Conservation (phyloP, 345 rosid genomes). For the Stellera chamaejasme region DNA sequence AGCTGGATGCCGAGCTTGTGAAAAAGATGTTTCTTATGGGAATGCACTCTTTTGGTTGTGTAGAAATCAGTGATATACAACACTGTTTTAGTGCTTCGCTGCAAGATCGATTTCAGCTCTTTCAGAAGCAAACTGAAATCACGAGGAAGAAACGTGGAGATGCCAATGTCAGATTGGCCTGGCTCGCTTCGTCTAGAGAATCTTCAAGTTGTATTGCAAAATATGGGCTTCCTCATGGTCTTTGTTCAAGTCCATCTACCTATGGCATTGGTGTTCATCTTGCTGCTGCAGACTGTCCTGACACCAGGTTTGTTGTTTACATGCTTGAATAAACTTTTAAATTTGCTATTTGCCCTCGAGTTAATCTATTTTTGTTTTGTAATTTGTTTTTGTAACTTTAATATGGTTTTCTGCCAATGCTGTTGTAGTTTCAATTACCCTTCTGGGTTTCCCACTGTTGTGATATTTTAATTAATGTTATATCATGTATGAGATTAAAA, state of each 20-base stretch:
- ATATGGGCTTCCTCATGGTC: constrained; percentile 66
- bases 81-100: constrained; percentile 34
- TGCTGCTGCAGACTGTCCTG: constrained; percentile 40
- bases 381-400: too few species aligned
- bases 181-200: constrained; percentile 73
- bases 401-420: too few species aligned
- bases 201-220: constrained; percentile 29
- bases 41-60: constrained; percentile 33
- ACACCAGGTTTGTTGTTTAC: constrained; percentile 46
- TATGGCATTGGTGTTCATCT: constrained; percentile 83
- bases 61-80: constrained; percentile 34
- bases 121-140: constrained; percentile 70
- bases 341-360: neutral
- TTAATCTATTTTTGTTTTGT: too few species aligned
- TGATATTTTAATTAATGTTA: too few species aligned
- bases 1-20: constrained; percentile 35
- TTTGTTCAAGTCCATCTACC: constrained; percentile 36
- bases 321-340: neutral
- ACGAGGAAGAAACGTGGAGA: constrained; percentile 59
- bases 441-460: too few species aligned
- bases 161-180: constrained; percentile 72
- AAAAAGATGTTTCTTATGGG: constrained; percentile 45
- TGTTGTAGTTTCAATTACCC: too few species aligned
- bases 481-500: too few species aligned
- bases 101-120: constrained; percentile 54